A percentile compares a stretch with the other conserved stretches of the same genome.
Evolutionary conservation across 441 rosid genomes (phyloP).

Genomic region (Brassica hybrid): DNA sequence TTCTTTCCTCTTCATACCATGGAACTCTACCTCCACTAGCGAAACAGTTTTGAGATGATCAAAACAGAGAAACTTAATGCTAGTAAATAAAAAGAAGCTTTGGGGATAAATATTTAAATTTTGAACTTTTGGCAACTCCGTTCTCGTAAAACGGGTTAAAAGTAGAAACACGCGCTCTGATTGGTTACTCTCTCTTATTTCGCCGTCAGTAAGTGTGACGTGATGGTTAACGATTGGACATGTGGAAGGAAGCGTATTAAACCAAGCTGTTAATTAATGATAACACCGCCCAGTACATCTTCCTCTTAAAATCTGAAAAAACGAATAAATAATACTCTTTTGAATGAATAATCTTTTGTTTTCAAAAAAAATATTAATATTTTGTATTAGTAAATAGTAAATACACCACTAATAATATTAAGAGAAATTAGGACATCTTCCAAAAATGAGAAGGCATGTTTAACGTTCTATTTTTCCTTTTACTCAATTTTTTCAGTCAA

Average conservation of each 20-base stretch:
- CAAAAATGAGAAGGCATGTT: too few relatives aligned
- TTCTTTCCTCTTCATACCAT: constrained; percentile 56
- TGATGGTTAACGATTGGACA: background rate
- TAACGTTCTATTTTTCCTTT: too few relatives aligned
- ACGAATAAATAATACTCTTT: background rate
- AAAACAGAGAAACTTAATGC: background rate
- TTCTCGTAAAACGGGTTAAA: background rate
- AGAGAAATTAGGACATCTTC: too few relatives aligned
- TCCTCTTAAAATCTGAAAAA: background rate
- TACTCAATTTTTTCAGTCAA: too few relatives aligned
- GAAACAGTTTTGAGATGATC: background rate
- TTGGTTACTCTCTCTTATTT: background rate
- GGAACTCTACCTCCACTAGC: constrained; percentile 48
- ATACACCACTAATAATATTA: too few relatives aligned
- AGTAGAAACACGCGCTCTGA: background rate
- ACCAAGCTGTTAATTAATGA: background rate
- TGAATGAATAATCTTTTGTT: too few relatives aligned
- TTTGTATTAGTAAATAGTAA: too few relatives aligned
- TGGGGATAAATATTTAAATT: background rate
- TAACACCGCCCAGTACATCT: background rate
- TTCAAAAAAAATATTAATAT: too few relatives aligned
- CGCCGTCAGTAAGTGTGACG: background rate
- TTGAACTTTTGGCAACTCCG: background rate
- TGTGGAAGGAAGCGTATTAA: background rate
- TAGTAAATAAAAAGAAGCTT: background rate